Conservation (phyloP, 768 basidiomycete genomes). For the Suillus brevipes region DNA sequence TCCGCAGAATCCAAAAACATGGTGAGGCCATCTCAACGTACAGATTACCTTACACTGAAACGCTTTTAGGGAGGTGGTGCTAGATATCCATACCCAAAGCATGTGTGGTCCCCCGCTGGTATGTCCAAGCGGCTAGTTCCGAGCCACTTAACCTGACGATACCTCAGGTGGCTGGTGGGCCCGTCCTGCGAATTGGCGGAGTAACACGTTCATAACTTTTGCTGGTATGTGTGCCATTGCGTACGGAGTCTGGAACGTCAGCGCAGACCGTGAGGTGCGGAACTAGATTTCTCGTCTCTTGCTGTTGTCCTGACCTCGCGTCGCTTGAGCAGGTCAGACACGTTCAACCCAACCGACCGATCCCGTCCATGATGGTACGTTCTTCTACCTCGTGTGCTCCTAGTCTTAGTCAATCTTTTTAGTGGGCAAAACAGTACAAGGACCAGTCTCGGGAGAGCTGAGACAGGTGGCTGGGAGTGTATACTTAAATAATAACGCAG, state of each 20-base stretch:
- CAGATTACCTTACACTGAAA: not conserved
- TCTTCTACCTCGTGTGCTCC: not conserved
- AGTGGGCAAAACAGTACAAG: constrained; percentile 57
- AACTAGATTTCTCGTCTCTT: constrained; percentile 9
- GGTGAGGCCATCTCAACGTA: not conserved
- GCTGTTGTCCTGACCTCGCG: not conserved
- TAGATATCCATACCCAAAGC: constrained; percentile 91
- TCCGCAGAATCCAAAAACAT: not conserved
- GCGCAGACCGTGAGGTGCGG: constrained; percentile 79
- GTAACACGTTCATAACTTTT: constrained; percentile 76
- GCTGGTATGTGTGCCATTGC: constrained; percentile 67
- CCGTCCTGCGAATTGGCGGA: constrained; percentile 84
- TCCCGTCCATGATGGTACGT: constrained; percentile 79
- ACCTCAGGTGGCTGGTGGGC: constrained; percentile 91
- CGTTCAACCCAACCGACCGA: constrained; percentile 61
- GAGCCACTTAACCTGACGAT: constrained; percentile 9
- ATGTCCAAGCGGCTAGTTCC: constrained; percentile 17
- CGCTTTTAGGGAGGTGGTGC: constrained; percentile 68
- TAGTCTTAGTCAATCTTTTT: constrained; percentile 8
- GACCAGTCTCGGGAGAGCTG: constrained; percentile 17
- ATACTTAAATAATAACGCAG: not conserved
- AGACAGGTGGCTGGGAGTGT: not conserved
- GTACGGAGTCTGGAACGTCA: constrained; percentile 69
- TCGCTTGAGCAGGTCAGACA: constrained; percentile 48
- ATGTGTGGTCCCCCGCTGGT: constrained; percentile 95